Base-by-base conservation (phyloP, 2,329 filamentous ascomycete species). In the Cordyceps tenuipes region DNA sequence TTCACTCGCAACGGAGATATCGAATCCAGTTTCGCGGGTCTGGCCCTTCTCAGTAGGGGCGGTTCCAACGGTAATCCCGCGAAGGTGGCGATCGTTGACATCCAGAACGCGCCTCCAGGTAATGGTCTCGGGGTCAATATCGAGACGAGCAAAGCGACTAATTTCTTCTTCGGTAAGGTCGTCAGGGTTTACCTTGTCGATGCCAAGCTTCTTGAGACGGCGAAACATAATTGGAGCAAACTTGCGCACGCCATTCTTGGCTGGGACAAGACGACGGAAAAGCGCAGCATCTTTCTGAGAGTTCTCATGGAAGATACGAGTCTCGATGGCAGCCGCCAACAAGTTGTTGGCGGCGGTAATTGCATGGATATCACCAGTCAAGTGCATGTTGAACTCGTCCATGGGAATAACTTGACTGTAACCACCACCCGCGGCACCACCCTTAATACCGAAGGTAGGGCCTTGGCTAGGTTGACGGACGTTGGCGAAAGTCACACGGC, bases 401-500 rank as follows among this genome's bases (percentile, higher is more conserved):
- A 99, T 99, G 62, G 94, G 94, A 68, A 99, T 97, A 70, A 99
- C 94, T 74, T 99, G 94, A 73, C 91, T 96, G 83, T 97, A 99
- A 44, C 94, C 94, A 73, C 94, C 94, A 69, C 94, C 94, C 60
- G 94, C 94, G 62, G 94, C 94, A 69, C 94, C 94, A 64, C 94
- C 94, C 81, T 99, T 99, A 82, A 99, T 97, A 69, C 94, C 94
- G 72, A 99, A 99, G 0, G 94, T 99, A 60, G 94, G 94, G 5
- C 94, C 94, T 77, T 97, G 94, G 68, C 91, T 96, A 55, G 94
- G 94, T 73, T 99, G 94, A 62, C 94, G 86, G 55, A 99, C 94
- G 72, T 99, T 97, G 75, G 94, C 94, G 73, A 99, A 97, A 3
- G 89, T 89, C 66, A 97, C 82, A 61, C 89, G 89, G 66, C 88